Conservation (phyloP, 78 protist species). For the Chrysochromulina tobinii region DNA sequence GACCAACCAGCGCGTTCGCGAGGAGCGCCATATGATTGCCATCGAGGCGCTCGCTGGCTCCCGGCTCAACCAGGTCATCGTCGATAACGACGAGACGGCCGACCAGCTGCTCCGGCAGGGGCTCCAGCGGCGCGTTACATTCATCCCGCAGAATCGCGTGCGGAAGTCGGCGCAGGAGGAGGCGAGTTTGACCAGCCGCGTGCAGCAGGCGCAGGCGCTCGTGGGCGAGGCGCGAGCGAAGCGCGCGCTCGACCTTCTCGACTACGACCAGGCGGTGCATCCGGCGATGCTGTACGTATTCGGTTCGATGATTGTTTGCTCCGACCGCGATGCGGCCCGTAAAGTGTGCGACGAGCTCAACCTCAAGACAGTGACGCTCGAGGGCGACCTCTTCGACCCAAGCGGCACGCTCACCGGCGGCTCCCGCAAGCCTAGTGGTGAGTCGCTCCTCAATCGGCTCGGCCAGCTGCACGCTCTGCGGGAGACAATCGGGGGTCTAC, state of each 20-base stretch:
- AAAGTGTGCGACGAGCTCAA: not conserved
- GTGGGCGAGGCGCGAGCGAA: conserved; percentile 64
- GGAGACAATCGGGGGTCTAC: not conserved
- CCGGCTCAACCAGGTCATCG: conserved; percentile 87
- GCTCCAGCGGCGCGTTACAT: conserved; percentile 83
- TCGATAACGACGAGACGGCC: conserved; percentile 85
- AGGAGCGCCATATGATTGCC: not conserved
- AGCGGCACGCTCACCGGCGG: conserved; percentile 96
- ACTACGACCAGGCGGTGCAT: conserved; percentile 65
- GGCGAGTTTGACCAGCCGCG: too few relatives aligned
- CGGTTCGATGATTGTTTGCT: conserved; percentile 92
- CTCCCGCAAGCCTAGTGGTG: not conserved
- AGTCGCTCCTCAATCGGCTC: not conserved
- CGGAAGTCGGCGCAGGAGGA: too few relatives aligned
- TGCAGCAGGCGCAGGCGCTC: conserved; percentile 25
- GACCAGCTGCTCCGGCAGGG: conserved; percentile 79
- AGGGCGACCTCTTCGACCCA: conserved; percentile 96
- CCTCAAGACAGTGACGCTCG: conserved; percentile 86
- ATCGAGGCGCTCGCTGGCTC: conserved; percentile 86
- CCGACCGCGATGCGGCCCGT: not conserved
- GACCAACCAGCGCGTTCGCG: conserved; percentile 63
- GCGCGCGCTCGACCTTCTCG: conserved; percentile 69
- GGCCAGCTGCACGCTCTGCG: not conserved
- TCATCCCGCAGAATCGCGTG: conserved; percentile 96
- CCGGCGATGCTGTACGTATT: conserved; percentile 92